Conservation (phyloP, 306 rosid species). For the Malus fusca region DNA sequence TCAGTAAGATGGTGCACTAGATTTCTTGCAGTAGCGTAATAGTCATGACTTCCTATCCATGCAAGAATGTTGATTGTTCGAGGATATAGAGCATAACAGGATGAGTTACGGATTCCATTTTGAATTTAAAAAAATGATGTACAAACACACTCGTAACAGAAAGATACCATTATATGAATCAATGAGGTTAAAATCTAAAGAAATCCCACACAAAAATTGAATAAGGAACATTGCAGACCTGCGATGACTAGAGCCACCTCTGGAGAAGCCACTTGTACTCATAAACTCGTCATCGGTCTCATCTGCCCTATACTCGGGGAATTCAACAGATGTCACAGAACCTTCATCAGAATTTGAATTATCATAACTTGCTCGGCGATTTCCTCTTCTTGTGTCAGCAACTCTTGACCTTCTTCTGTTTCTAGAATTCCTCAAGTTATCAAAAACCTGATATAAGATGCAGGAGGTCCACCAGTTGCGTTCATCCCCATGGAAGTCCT, state of each 20-base stretch:
- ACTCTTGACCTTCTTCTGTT: constrained; percentile 79
- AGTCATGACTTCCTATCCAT: not conserved
- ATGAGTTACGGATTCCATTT: not conserved
- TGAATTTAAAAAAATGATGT: not conserved
- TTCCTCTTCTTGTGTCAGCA: constrained; percentile 55
- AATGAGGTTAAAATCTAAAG: not conserved
- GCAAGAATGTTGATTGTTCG: not conserved
- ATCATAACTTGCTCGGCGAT: constrained; percentile 65
- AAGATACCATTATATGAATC: not conserved
- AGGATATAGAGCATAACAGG: not conserved
- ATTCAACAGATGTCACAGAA: constrained; percentile 68
- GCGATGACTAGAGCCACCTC: constrained; percentile 54
- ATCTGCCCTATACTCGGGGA: constrained; percentile 56
- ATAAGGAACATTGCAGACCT: constrained; percentile 39
- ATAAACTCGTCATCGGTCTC: constrained; percentile 69
- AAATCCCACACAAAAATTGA: not conserved
- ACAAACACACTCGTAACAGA: not conserved
- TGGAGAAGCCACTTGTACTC: constrained; percentile 46
- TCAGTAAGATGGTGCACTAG: not conserved
- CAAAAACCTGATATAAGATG: constrained; percentile 80
- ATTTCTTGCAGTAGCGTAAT: not conserved
- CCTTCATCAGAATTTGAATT: constrained; percentile 76
- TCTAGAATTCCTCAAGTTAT: constrained; percentile 79
- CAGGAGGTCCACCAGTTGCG: constrained; percentile 99
- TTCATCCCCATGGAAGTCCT: constrained; percentile 73